phyloP scores from a whole-genome alignment of 805 yeast genomes.

The Pichia paraexigua region DNA sequence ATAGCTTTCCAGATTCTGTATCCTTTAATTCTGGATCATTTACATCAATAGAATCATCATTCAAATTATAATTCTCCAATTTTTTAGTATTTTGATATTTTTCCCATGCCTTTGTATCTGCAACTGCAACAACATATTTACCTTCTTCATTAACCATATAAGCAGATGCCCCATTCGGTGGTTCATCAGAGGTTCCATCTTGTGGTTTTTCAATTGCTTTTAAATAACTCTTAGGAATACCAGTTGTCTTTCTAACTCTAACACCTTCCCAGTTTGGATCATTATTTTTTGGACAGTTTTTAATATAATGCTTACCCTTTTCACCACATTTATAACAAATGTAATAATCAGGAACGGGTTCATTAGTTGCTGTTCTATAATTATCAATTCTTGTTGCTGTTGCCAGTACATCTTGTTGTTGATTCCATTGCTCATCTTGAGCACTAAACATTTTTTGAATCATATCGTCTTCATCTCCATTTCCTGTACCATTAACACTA shows the following conservation, averaged over 20 bases:
- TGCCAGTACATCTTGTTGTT: conserved; percentile 87
- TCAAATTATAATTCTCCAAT: conserved; percentile 8
- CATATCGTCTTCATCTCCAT: conserved; percentile 68
- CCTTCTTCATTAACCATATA: conserved; percentile 92
- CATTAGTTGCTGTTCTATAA: conserved; percentile 39
- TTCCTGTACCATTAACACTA: conserved; percentile 25
- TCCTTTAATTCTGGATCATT: conserved; percentile 59
- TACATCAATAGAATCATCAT: conserved; percentile 26
- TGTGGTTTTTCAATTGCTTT: conserved; percentile 78
- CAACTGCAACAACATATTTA: conserved; percentile 90
- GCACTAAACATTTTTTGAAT: conserved; percentile 87
- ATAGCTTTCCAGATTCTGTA: conserved; percentile 58
- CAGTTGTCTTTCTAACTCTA: conserved; percentile 85
- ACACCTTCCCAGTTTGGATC: conserved; percentile 94
- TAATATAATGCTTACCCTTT: conserved; percentile 88
- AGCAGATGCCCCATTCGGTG: conserved; percentile 29
- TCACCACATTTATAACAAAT: conserved; percentile 96
- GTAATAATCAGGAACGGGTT: conserved; percentile 89
- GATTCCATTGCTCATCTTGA: conserved; percentile 92
- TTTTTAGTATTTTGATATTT: conserved; percentile 66
- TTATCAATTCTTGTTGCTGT: conserved; percentile 62
- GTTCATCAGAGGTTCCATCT: conserved; percentile 41
- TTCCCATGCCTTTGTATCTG: conserved; percentile 88
- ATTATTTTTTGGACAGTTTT: conserved; percentile 87
- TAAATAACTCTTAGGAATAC: conserved; percentile 91